phyloP scores from a whole-genome alignment of 176 grass and related monocot genomes.

The Cocos nucifera region DNA sequence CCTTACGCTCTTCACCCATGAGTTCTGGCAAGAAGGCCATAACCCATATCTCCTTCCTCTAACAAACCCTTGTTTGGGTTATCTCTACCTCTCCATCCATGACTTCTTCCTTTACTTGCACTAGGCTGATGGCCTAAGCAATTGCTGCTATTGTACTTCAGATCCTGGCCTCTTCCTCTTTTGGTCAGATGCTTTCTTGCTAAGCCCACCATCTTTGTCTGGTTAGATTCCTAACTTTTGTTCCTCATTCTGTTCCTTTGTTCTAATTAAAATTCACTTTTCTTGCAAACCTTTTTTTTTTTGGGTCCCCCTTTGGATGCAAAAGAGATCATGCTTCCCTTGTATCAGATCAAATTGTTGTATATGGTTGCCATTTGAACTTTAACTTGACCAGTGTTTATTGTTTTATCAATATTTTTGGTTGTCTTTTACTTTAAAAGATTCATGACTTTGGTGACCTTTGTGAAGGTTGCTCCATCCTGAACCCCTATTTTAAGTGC shows the following conservation, averaged over 20 bases:
- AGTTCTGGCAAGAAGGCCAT: too few relatives aligned
- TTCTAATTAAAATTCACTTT: background rate
- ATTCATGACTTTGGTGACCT: too few relatives aligned
- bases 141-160: slow-evolving; percentile 53
- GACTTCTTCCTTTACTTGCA: slow-evolving; percentile 18
- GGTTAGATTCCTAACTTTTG: too few relatives aligned
- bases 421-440: background rate
- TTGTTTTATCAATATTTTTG: background rate
- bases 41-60: too few relatives aligned
- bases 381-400: background rate
- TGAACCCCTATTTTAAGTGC: background rate
- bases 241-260: background rate
- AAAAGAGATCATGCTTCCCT: slow-evolving; percentile 20
- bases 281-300: background rate
- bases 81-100: background rate
- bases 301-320: slow-evolving; percentile 10
- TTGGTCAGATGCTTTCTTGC: slow-evolving; percentile 74
- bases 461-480: background rate
- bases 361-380: slow-evolving; percentile 38
- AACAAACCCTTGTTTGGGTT: background rate
- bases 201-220: slow-evolving; percentile 53
- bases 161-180: slow-evolving; percentile 51
- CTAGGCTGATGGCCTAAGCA: slow-evolving; percentile 23
- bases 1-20: too few relatives aligned
- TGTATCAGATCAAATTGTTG: slow-evolving; percentile 56